Evolutionary conservation across 1,139 yeast species (phyloP), one percentile per base, ranked within the genome.

Genomic region (Suhomyces terraborum): DNA sequence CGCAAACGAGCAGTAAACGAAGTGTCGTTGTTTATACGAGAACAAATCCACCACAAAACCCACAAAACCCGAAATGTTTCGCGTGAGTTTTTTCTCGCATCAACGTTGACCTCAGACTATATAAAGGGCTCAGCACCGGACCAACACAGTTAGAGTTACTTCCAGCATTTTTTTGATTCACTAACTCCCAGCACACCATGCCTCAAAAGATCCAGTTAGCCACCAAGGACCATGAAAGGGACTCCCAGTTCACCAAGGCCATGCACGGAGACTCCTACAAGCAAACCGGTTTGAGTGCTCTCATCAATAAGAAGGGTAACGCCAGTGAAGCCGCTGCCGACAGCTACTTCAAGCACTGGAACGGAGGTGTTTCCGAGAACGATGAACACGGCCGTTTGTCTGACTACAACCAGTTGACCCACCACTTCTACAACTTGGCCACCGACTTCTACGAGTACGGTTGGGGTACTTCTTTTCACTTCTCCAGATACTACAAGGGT

Each of bases 401-500:
- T 34, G 96, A 88, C 66, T 93, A 93, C 72, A 86, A 95, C 45
- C 82, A 85, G 56, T 79, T 89, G 56, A 93, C 98, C 44, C 93
- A 88, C 66, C 96, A 94, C 61, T 93, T 89, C 77, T 93, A 93
- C 75, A 93, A 93, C 73, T 81, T 93, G 62, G 98, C 88, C 41
- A 91, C 98, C 28, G 98, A 93, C 67, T 82, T 61, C 55, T 93
- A 93, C 75, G 98, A 93, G 73, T 93, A 93, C 67, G 98, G 98
- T 35, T 93, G 98, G 98, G 98, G 98, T 49, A 79, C 96, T 18
- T 88, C 96, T n/a, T 93, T 93, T 88, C 98, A 93, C 67, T 93
- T 93, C 65, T 88, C 96, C 33, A 81, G 96, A 57, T 93, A 84
- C 73, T 91, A 88, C 75, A 77, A 75, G 61, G 98, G 97, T 48